phyloP scores from a whole-genome alignment of 495 filamentous ascomycete species.

The Aspergillus indologenus region DNA sequence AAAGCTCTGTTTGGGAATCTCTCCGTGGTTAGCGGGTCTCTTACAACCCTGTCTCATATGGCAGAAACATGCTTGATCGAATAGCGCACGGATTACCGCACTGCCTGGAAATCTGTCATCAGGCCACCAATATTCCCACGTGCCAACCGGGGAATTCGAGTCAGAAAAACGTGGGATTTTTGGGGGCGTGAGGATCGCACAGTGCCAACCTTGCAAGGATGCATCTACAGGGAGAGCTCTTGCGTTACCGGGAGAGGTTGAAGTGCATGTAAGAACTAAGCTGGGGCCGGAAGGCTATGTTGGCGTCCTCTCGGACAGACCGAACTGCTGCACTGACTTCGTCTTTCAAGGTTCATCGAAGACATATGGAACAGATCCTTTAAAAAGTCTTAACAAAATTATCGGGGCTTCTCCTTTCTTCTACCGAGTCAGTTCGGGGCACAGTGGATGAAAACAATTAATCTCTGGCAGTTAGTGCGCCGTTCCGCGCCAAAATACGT shows the following conservation, averaged over 20 bases:
- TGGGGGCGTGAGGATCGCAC: neutral
- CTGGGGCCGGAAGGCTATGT: neutral
- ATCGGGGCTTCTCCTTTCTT: too few species aligned
- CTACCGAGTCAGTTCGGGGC: too few species aligned
- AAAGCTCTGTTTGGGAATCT: neutral
- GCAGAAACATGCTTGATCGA: neutral
- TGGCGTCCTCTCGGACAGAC: neutral
- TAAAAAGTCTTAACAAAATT: too few species aligned
- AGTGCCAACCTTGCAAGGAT: neutral
- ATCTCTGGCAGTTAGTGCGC: neutral
- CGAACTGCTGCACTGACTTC: neutral
- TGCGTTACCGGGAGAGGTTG: neutral
- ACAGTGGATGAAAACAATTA: neutral
- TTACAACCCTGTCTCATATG: neutral
- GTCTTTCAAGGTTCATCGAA: too few species aligned
- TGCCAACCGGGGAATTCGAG: neutral
- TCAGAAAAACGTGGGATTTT: neutral
- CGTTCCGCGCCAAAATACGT: neutral
- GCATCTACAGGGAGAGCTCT: neutral
- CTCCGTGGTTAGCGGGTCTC: slow-evolving; percentile 1
- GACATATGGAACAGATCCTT: too few species aligned
- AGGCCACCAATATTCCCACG: neutral
- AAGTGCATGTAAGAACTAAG: neutral
- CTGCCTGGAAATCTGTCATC: neutral
- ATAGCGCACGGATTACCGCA: neutral